phyloP scores from a whole-genome alignment of 805 yeast genomes.

The Saccharomyces cerevisiae region DNA sequence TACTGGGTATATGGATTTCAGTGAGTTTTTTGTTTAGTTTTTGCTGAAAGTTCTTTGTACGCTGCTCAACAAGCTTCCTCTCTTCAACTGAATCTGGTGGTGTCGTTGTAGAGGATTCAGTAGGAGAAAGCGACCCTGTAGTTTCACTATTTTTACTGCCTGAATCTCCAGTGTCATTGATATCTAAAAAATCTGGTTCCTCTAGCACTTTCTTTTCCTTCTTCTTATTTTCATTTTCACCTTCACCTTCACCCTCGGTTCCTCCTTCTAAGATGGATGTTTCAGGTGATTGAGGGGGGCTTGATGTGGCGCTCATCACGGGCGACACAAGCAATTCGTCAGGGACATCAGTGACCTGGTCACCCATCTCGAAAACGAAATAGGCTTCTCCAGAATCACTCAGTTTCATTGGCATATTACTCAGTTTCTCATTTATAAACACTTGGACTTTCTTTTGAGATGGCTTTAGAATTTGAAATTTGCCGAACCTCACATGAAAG shows the following conservation, averaged over 20 bases:
- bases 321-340: constrained; percentile 79
- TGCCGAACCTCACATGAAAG: constrained; percentile 93
- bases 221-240: constrained; percentile 1
- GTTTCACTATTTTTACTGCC: neutral
- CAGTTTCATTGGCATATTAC: constrained; percentile 87
- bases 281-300: constrained; percentile 42
- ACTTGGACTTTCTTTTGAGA: constrained; percentile 91
- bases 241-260: constrained; percentile 29
- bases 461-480: constrained; percentile 84
- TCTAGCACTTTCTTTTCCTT: constrained; percentile 12
- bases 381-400: constrained; percentile 98
- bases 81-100: neutral
- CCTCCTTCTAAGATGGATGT: constrained; percentile 8
- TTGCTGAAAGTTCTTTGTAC: constrained; percentile 16
- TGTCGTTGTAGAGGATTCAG: constrained; percentile 1
- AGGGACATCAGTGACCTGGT: constrained; percentile 53
- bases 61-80: neutral
- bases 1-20: constrained; percentile 75
- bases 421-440: constrained; percentile 70
- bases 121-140: constrained; percentile 4
- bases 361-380: constrained; percentile 83
- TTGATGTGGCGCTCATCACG: constrained; percentile 56
- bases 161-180: constrained; percentile 10
- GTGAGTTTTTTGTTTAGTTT: constrained; percentile 58
- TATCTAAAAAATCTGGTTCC: constrained; percentile 31